Percentiles rank a stretch among this genome's conserved stretches.
Conservation (phyloP, 2,329 filamentous ascomycete genomes). For the Dactylellina cionopaga region DNA sequence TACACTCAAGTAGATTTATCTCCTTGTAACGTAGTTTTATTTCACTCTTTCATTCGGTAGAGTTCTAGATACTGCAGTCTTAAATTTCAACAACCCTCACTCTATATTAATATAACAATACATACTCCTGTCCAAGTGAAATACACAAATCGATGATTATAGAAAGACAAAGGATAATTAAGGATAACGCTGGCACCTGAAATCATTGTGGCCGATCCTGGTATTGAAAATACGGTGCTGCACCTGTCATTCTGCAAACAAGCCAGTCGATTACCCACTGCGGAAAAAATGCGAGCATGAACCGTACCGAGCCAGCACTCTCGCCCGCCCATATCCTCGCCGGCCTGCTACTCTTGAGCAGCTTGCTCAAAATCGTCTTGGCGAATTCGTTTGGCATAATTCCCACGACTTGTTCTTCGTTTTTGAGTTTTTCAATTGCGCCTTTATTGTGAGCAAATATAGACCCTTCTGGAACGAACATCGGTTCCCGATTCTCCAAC, state of each 20-base stretch:
- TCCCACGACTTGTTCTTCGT: constrained; percentile 7
- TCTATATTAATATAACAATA: too few species aligned
- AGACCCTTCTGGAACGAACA: constrained; percentile 1
- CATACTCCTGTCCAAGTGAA: too few species aligned
- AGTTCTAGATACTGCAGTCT: too few species aligned
- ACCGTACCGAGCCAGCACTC: constrained; percentile 1
- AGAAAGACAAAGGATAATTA: too few species aligned
- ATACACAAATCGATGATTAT: too few species aligned
- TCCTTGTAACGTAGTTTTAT: too few species aligned
- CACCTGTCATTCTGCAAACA: neutral
- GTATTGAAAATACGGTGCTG: constrained; percentile 8
- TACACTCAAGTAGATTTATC: too few species aligned
- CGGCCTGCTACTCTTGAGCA: constrained; percentile 5
- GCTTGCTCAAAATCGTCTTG: neutral
- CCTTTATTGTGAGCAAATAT: constrained; percentile 13
- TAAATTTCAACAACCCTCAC: too few species aligned
- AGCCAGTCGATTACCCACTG: constrained; percentile 1
- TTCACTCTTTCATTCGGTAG: too few species aligned
- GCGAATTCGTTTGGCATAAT: neutral
- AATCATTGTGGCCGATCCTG: neutral
- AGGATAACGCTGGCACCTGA: too few species aligned
- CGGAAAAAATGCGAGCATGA: constrained; percentile 3
- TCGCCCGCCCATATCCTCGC: constrained; percentile 12
- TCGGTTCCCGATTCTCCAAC: constrained; percentile 15
- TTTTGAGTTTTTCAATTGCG: constrained; percentile 9